Base-by-base conservation (phyloP, 208 protist species). In the Phytomonas sp. region DNA sequence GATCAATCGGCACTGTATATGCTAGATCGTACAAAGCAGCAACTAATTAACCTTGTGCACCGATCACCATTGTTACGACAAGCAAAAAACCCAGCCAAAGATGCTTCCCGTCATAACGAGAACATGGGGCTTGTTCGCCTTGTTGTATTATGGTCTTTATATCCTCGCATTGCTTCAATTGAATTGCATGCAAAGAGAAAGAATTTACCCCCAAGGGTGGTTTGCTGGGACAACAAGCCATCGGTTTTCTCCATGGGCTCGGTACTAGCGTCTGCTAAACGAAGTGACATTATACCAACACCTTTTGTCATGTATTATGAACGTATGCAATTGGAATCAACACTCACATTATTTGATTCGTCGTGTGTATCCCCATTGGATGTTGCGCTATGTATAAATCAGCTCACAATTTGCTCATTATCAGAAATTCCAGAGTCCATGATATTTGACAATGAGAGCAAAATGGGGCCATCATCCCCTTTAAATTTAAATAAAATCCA, bases 211-310 rank as follows among this genome's bases (percentile, higher is more conserved):
- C 74, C 85, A 36, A 78, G 88, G 63, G 74, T 92, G 31, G 82
- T 87, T 70, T 93, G 87, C 70, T 93, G 87, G 86, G 90, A 95
- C 73, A 90, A 91, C 78, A 92, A 91, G 67, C 63, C 79, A 14
- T 78, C 81, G 0, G 71, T 79, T 19, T 74, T 92, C 68, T 75
- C 77, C 11, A 74, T 71, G 63, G 76, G 79, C 72, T 91, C 81
- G 30, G 79, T 79, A 62, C 73, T 95, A 31, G 63, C 69, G n/a
- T 75, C 67, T 65, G 68, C 73, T 59, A 83, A 87, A 31, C 78
- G 72, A 29, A 65, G 66, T 11, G 82, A 91, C 69, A 82, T 90
- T 62, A 32, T 56, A 34, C 42, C 71, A 11, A 67, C 76, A 33
- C 77, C 73, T 5, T 96, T 93, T 79, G 71, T 93, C 31, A 76